phyloP scores from a whole-genome alignment of 345 rosid species.

The Boechera retrofracta region DNA sequence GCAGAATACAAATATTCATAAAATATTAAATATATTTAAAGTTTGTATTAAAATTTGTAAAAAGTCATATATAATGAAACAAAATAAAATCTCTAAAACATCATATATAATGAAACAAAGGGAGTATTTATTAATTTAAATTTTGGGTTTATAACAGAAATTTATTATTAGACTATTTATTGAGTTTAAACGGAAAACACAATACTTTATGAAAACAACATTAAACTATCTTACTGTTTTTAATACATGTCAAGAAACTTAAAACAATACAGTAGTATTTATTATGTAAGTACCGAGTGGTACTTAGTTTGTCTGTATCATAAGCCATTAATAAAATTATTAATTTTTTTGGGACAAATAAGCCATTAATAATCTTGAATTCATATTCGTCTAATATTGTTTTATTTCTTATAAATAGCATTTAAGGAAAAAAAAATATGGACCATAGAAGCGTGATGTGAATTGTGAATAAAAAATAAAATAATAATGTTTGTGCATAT shows the following conservation, averaged over 20 bases:
- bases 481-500: neutral
- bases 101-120: no score
- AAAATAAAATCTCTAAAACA: no score
- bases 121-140: no score
- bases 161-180: no score
- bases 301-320: neutral
- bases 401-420: constrained; percentile 11
- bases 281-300: neutral
- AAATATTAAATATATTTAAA: no score
- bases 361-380: neutral
- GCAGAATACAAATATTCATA: no score
- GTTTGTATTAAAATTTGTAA: no score
- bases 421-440: neutral
- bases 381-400: constrained; percentile 3
- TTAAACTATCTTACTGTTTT: neutral
- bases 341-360: no score
- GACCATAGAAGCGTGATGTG: constrained; percentile 38
- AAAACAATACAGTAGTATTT: neutral
- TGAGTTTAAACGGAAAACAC: neutral
- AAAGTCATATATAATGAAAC: no score
- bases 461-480: constrained; percentile 23
- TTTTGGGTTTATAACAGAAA: neutral
- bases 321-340: neutral
- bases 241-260: neutral
- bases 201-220: neutral